Conservation (phyloP, 164 flowering plant species). For the Nelumbo lutea region DNA sequence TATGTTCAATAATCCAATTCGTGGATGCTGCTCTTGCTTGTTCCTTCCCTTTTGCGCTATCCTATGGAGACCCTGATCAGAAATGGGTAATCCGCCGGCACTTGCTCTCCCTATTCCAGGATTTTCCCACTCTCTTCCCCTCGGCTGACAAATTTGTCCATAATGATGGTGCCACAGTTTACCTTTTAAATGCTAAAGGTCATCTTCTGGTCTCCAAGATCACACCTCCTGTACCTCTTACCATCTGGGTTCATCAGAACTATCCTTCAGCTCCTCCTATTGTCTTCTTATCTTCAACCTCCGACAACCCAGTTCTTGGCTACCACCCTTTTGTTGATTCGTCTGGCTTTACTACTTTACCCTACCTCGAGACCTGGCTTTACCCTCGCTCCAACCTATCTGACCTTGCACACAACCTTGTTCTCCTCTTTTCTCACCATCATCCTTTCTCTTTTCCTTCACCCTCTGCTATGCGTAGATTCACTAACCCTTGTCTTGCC, state of each 20-base stretch:
- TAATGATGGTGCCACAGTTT: conserved; percentile 41
- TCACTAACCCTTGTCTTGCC: conserved; percentile 22
- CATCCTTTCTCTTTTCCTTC: conserved; percentile 33
- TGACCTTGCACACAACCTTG: conserved; percentile 34
- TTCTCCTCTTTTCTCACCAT: conserved; percentile 28
- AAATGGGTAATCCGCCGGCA: conserved; percentile 50
- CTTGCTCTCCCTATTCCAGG: conserved; percentile 35
- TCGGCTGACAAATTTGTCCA: conserved; percentile 37
- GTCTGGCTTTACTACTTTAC: conserved; percentile 27
- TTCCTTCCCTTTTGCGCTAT: conserved; percentile 26
- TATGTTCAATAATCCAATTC: conserved; percentile 24
- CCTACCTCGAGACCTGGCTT: conserved; percentile 41
- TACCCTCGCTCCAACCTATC: conserved; percentile 32
- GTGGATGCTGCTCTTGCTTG: conserved; percentile 29
- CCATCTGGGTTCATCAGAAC: conserved; percentile 53
- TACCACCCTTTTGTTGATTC: conserved; percentile 49
- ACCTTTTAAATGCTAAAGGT: conserved; percentile 39
- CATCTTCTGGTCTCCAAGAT: conserved; percentile 21
- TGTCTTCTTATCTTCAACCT: conserved; percentile 22
- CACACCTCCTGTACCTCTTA: conserved; percentile 25
- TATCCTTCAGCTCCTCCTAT: conserved; percentile 47
- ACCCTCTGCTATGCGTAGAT: neutral
- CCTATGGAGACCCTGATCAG: conserved; percentile 46
- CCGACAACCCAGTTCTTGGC: conserved; percentile 13
- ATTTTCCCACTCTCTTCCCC: conserved; percentile 35